Conservation (phyloP, 176 grass and related monocot species). For the Carex parvula region DNA sequence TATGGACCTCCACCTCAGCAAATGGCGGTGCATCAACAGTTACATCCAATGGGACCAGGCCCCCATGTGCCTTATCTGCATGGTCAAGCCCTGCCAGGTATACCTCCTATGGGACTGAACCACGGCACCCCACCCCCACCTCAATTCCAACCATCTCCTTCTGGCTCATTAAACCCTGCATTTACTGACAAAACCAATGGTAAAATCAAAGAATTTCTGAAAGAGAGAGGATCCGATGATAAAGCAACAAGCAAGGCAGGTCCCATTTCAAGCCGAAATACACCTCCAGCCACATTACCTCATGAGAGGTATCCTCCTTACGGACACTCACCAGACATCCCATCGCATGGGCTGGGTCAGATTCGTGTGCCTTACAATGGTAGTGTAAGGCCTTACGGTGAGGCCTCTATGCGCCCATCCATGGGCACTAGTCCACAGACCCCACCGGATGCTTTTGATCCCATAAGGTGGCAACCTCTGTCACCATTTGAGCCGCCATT, state of each 20-base stretch:
- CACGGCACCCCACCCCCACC: conserved; percentile 32
- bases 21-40: conserved; percentile 30
- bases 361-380: conserved; percentile 28
- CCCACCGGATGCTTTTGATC: conserved; percentile 28
- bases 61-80: conserved; percentile 35
- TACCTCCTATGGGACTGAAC: conserved; percentile 30
- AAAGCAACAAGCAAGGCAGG: neutral
- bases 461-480: conserved; percentile 25
- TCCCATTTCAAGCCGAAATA: neutral
- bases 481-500: conserved; percentile 43
- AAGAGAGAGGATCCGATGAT: conserved; percentile 1
- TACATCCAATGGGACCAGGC: conserved; percentile 40
- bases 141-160: conserved; percentile 47
- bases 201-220: neutral
- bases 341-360: conserved; percentile 28
- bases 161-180: conserved; percentile 18
- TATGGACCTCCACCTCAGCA: conserved; percentile 38
- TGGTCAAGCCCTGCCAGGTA: conserved; percentile 17
- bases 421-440: conserved; percentile 37
- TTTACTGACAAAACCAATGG: neutral
- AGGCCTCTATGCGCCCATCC: conserved; percentile 34
- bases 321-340: conserved; percentile 27
- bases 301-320: conserved; percentile 39
- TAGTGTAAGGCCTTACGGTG: conserved; percentile 32
- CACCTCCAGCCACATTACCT: conserved; percentile 29